Evolutionary conservation across 768 basidiomycete genomes (phyloP).

Genomic region (Podaxis mareebaensis): DNA sequence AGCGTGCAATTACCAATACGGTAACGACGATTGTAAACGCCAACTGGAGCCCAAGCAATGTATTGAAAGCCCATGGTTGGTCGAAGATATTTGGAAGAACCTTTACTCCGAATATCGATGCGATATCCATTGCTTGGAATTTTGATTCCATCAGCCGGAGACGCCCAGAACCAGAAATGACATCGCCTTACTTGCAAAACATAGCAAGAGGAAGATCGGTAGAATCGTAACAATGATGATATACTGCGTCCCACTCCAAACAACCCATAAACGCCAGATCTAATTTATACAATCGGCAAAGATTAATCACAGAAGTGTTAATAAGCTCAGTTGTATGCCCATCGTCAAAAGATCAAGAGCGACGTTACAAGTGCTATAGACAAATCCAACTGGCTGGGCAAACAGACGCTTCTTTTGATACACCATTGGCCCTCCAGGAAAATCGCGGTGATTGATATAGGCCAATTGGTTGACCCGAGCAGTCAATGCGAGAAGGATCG

Average conservation of each 20-base stretch:
- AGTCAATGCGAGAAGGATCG: not conserved
- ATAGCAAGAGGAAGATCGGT: not conserved
- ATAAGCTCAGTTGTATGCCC: not conserved
- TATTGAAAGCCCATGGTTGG: not conserved
- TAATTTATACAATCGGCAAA: not conserved
- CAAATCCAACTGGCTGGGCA: not conserved
- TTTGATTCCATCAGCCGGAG: not conserved
- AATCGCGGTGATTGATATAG: not conserved
- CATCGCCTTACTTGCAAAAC: not conserved
- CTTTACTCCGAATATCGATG: no score
- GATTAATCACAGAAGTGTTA: not conserved
- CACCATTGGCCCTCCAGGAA: not conserved
- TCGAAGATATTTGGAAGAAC: no score
- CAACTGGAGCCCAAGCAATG: not conserved
- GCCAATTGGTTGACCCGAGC: not conserved
- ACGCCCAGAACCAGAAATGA: not conserved
- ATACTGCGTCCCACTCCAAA: not conserved
- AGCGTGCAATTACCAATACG: not conserved
- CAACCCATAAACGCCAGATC: not conserved
- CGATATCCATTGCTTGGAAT: no score
- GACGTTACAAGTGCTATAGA: not conserved
- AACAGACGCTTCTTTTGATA: not conserved
- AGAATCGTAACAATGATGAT: not conserved
- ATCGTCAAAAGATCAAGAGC: not conserved
- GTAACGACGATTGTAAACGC: not conserved